Evolutionary conservation across 495 filamentous ascomycete species (phyloP).

Genomic region (Aspergillus heteromorphus): DNA sequence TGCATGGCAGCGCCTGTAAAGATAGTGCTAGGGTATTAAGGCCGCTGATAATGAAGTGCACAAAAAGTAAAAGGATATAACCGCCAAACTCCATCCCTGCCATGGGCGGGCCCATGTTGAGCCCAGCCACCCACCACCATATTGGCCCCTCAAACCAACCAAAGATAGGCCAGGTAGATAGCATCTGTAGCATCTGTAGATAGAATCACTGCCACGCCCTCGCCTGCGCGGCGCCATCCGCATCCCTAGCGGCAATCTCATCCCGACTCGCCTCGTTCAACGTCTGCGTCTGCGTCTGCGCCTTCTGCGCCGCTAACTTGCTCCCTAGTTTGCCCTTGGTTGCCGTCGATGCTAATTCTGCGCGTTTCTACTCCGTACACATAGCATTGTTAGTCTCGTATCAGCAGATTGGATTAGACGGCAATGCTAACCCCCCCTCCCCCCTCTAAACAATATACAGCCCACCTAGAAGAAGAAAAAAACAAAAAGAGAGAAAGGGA

Average conservation of each 20-base stretch:
- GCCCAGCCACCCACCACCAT: neutral
- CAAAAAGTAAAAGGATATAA: too few species aligned
- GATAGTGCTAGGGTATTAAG: neutral
- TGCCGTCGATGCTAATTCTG: constrained; percentile 19
- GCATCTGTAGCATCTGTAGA: too few species aligned
- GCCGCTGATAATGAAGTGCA: too few species aligned
- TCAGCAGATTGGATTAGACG: too few species aligned
- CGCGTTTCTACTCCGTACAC: constrained; percentile 33
- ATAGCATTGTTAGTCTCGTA: too few species aligned
- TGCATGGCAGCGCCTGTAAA: neutral
- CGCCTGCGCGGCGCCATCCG: constrained; percentile 47
- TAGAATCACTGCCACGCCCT: constrained; percentile 53
- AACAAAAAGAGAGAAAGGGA: neutral
- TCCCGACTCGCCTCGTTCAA: constrained; percentile 50
- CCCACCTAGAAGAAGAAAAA: neutral
- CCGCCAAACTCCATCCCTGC: neutral
- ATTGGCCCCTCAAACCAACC: too few species aligned
- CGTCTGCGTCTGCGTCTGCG: constrained; percentile 55
- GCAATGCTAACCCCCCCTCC: too few species aligned
- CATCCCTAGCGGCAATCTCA: constrained; percentile 52
- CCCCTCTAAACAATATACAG: too few species aligned
- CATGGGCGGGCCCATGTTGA: neutral
- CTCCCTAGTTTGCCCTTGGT: constrained; percentile 52
- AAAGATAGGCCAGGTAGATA: too few species aligned
- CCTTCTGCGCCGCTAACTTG: constrained; percentile 61